phyloP scores from a whole-genome alignment of 495 filamentous ascomycete genomes.

The Talaromyces proteolyticus region DNA sequence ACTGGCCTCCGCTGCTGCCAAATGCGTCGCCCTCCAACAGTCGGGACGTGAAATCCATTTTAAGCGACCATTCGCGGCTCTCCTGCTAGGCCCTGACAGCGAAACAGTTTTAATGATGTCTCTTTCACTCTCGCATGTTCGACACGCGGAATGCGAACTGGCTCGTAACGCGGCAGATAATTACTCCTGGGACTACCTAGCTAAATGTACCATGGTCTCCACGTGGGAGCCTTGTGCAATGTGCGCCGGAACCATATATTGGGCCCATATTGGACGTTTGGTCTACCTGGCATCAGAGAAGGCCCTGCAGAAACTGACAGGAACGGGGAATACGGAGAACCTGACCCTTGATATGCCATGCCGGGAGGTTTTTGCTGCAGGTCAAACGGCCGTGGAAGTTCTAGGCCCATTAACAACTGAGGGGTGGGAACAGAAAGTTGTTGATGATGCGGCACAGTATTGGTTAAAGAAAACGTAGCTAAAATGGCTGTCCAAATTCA shows the following conservation, averaged over 20 bases:
- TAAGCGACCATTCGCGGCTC: conserved; percentile 44
- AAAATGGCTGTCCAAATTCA: no score
- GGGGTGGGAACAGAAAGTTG: conserved; percentile 36
- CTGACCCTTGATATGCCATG: conserved; percentile 48
- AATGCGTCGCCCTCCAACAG: conserved; percentile 33
- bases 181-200: conserved; percentile 42
- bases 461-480: conserved; percentile 32
- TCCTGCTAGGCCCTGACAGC: conserved; percentile 44
- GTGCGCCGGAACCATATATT: conserved; percentile 44
- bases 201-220: conserved; percentile 42
- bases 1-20: conserved; percentile 26
- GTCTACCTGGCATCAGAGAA: conserved; percentile 48
- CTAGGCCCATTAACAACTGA: conserved; percentile 31
- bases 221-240: conserved; percentile 55
- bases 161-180: conserved; percentile 45
- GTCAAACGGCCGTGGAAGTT: conserved; percentile 42
- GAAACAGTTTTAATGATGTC: conserved; percentile 39
- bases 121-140: conserved; percentile 48
- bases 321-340: conserved; percentile 44
- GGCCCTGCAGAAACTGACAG: conserved; percentile 35
- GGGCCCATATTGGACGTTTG: conserved; percentile 50
- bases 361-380: conserved; percentile 33
- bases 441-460: conserved; percentile 38
- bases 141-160: conserved; percentile 46
- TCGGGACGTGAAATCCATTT: conserved; percentile 29